A percentile compares a stretch with the other conserved stretches of the same genome.
phyloP scores from a whole-genome alignment of 2,329 filamentous ascomycete species.

The Exophiala sideris region DNA sequence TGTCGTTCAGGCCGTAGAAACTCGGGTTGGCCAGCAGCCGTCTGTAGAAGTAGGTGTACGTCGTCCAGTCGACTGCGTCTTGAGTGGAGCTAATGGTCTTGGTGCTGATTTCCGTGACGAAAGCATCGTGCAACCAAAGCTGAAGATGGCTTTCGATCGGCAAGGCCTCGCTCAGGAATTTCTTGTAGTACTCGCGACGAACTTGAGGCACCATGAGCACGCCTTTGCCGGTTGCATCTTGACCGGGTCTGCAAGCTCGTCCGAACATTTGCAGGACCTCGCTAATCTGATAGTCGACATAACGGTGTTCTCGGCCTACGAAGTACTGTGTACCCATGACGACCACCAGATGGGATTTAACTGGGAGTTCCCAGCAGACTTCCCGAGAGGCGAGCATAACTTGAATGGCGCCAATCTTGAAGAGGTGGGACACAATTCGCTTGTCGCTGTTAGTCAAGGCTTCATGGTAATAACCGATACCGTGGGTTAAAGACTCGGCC shows the following conservation, averaged over 20 bases:
- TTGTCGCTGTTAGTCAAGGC: slow-evolving; percentile 85
- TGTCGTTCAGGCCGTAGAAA: slow-evolving; percentile 87
- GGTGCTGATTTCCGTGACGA: slow-evolving; percentile 94
- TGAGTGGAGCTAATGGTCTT: slow-evolving; percentile 94
- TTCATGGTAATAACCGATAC: slow-evolving; percentile 96
- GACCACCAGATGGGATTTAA: slow-evolving; percentile 82
- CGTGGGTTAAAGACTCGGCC: slow-evolving; percentile 85
- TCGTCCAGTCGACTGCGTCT: slow-evolving; percentile 97
- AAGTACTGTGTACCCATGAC: slow-evolving; percentile 99
- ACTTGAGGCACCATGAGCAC: slow-evolving; percentile 95
- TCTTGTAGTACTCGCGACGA: slow-evolving; percentile 97
- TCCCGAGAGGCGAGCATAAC: slow-evolving; percentile 79
- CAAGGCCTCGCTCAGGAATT: slow-evolving; percentile 93
- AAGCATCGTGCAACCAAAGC: slow-evolving; percentile 88
- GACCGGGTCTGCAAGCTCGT: slow-evolving; percentile 74
- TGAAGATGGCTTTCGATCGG: slow-evolving; percentile 94
- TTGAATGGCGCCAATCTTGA: slow-evolving; percentile 83
- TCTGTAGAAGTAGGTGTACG: slow-evolving; percentile 97
- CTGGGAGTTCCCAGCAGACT: slow-evolving; percentile 92
- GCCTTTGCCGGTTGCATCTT: slow-evolving; percentile 78
- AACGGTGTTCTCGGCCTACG: slow-evolving; percentile 92
- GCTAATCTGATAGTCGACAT: slow-evolving; percentile 91
- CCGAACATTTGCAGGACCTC: slow-evolving; percentile 98
- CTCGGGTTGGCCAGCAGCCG: slow-evolving; percentile 91
- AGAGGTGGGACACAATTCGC: slow-evolving; percentile 89